A percentile compares a stretch with the other conserved stretches of the same genome.
Conservation (phyloP, 768 basidiomycete genomes). For the Crucibulum laeve region DNA sequence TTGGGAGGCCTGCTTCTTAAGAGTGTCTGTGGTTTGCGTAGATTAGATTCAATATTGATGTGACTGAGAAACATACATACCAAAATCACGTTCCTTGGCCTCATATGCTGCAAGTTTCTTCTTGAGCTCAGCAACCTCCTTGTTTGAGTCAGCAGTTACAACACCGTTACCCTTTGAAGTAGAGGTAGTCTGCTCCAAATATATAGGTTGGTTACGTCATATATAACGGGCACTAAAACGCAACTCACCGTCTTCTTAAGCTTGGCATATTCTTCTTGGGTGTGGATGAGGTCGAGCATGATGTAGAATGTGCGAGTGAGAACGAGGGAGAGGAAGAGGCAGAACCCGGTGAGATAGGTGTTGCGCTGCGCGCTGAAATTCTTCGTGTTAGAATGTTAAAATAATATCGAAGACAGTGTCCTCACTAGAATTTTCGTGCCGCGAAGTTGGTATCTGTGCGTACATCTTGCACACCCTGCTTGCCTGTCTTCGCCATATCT, state of each 20-base stretch:
- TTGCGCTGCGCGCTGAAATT: slow-evolving; percentile 74
- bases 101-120: slow-evolving; percentile 55
- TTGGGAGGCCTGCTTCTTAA: slow-evolving; percentile 79
- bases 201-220: no score
- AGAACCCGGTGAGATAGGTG: slow-evolving; percentile 89
- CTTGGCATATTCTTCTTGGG: slow-evolving; percentile 83
- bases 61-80: slow-evolving; percentile 28
- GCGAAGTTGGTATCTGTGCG: slow-evolving; percentile 85
- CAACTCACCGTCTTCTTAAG: slow-evolving; percentile 58
- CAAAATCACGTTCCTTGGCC: slow-evolving; percentile 61
- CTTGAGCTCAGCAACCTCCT: slow-evolving; percentile 66
- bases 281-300: slow-evolving; percentile 84
- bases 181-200: slow-evolving; percentile 11
- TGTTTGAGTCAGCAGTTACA: slow-evolving; percentile 35
- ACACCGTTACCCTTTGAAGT: slow-evolving; percentile 12
- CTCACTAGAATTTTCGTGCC: slow-evolving; percentile 95
- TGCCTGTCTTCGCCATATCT: slow-evolving; percentile 58
- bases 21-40: slow-evolving; percentile 42
- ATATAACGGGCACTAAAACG: neutral
- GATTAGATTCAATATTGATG: neutral
- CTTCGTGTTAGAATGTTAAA: neutral
- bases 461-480: slow-evolving; percentile 50
- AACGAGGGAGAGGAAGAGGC: slow-evolving; percentile 92
- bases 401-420: slow-evolving; percentile 19
- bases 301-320: slow-evolving; percentile 92